These are phyloP conservation scores for Hyaloperonospora brassicae DNA, from an alignment of 352 stramenopile genomes.

Conservation along the genomic window DNA sequence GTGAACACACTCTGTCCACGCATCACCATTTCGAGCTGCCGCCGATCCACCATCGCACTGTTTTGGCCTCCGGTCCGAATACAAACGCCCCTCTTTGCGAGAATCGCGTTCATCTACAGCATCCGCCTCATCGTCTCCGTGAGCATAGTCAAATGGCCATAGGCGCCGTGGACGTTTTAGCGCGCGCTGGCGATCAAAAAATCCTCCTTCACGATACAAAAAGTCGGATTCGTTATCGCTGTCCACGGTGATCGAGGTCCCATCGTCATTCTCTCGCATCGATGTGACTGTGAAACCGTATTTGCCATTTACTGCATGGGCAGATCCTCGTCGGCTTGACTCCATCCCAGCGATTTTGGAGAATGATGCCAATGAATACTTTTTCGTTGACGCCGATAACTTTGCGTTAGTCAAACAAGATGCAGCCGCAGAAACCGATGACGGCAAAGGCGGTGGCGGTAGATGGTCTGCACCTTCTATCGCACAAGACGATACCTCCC, in stretches of 20 bases:
- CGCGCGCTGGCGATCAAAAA: slow-evolving; percentile 67
- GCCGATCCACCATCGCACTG: slow-evolving; percentile 4
- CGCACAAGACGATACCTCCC: slow-evolving; percentile 6
- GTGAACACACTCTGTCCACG: slow-evolving; percentile 22
- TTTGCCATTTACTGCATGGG: slow-evolving; percentile 15
- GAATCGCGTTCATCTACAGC: slow-evolving; percentile 13
- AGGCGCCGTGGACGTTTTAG: slow-evolving; percentile 47
- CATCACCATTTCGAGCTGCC: slow-evolving; percentile 10
- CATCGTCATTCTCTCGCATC: slow-evolving; percentile 21
- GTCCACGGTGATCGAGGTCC: slow-evolving; percentile 10
- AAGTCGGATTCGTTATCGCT: slow-evolving; percentile 50
- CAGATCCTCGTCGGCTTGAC: slow-evolving; percentile 9
- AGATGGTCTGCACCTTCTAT: slow-evolving; percentile 14
- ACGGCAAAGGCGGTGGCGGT: slow-evolving; percentile 23
- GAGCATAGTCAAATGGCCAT: slow-evolving; percentile 51
- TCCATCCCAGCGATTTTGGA: slow-evolving; percentile 41
- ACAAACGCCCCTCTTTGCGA: slow-evolving; percentile 9
- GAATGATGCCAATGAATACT: slow-evolving; percentile 57
- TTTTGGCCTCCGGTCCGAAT: slow-evolving; percentile 9
- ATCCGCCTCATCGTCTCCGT: slow-evolving; percentile 26
- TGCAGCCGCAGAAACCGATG: slow-evolving; percentile 24
- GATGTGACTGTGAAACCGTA: slow-evolving; percentile 10
- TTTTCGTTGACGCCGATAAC: slow-evolving; percentile 25
- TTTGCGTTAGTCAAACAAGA: slow-evolving; percentile 25
- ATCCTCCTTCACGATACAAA: slow-evolving; percentile 67